Evolutionary conservation across 257 asterid genomes (phyloP), one percentile per base, ranked within the genome.

Genomic region (Nicotiana sylvestris): DNA sequence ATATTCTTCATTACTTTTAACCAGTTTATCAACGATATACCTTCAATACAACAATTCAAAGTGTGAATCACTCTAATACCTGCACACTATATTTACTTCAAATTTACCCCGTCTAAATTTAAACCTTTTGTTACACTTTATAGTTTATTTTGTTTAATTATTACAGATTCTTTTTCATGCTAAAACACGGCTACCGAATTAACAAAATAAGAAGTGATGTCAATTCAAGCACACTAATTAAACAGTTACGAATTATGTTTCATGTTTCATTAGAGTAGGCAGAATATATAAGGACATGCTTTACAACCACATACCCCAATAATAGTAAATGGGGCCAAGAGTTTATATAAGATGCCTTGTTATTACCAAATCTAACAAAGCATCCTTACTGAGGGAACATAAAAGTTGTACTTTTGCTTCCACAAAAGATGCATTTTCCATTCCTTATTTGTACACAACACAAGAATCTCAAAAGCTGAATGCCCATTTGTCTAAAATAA

Each of bases 401-500:
- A 49, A 25, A 25, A 3, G 0, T 62, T 25, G 79, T 27, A 46
- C 62, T 74, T 25, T 72, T 72, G 61, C 79, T 29, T 70, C 61
- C 25, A 72, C 49, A 1, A 39, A 12, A 5, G 6, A 70, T 39
- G 49, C 11, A 43, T 43, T 70, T 25, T 27, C 61, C 39, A 25
- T 74, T 46, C 51, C 79, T 49, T 21, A 49, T 74, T 74, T 74
- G 39, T 72, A 46, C 13, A 72, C 60, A 2, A 43, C 78, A 72
- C 35, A 72, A 21, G 78, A 5, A 43, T 2, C 60, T 86, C 60
- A 85, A 93, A 93, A 90, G 92, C 69, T 80, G 85, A 91, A 87
- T 87, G 90, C 89, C 91, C 88, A 57, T 88, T 92, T 89, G 94
- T 88, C 85, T 83, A 92, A 43, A 92, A 90, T 92, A 92, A 90